Evolutionary conservation across 73 alveolate species (phyloP), one percentile per base, ranked within the genome.

Genomic region (Loxodes magnus): DNA sequence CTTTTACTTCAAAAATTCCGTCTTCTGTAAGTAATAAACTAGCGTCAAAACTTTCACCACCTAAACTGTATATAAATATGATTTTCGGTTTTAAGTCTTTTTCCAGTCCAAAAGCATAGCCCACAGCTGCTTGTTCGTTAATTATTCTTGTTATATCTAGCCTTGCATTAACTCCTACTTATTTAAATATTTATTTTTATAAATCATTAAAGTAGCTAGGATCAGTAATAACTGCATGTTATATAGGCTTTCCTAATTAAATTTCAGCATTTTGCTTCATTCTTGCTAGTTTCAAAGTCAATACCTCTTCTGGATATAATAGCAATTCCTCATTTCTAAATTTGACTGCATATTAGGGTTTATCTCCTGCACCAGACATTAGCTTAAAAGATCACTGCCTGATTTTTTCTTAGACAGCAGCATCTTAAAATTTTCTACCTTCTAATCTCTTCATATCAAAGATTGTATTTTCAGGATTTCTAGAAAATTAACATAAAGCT

Each of bases 1-100:
- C 78, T 49, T 58, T 55, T 6, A 84, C 91, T 52, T 82, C 95
- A 42, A 81, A 78, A 36, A 81, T 58, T 42, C 95, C 95, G 24
- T 82, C 90, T 65, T 80, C 92, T 46, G 79, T 68, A 48, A 81
- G 58, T 53, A 80, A 64, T 36, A 80, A 67, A 16, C 90, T 77
- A 37, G 77, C 92, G 77, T 80, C 90, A 57, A 80, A 78, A 36
- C 87, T 80, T 33, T 88, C 91, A 37, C 94, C 94, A 29, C 94
- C 91, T 46, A 80, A 53, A 75, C 75, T 88, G 50, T 67, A 57
- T 67, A 79, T 76, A 31, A 82, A 62, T 9, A 79, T 84, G 62
- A 51, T 64, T 70, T 80, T 89, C 21, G 64, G 51, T 25, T 68
- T 24, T 16, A 62, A 42, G 34, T 67, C 56, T 65, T 67, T 71